These are phyloP conservation scores for Starmerella geochares DNA, from an alignment of 805 yeast species.

Conservation along the genomic window DNA sequence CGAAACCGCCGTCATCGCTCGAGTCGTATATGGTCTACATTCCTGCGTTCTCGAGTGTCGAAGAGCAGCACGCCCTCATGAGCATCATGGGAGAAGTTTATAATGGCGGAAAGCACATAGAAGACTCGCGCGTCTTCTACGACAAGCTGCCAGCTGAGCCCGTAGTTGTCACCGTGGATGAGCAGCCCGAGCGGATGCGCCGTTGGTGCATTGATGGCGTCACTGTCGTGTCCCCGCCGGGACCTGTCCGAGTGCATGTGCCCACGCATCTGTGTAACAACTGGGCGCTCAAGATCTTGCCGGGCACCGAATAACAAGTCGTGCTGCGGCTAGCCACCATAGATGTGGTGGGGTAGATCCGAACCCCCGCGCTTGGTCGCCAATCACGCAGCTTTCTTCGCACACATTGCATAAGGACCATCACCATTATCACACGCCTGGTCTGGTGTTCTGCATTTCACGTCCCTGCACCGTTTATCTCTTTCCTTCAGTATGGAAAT, in stretches of 20 bases:
- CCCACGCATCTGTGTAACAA: conserved; percentile 25
- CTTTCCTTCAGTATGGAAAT: no score
- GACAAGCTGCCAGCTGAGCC: conserved; percentile 25
- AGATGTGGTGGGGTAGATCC: no score
- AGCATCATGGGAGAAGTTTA: conserved; percentile 51
- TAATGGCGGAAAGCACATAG: conserved; percentile 44
- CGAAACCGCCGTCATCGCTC: conserved; percentile 36
- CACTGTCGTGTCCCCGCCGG: conserved; percentile 33
- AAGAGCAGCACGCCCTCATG: conserved; percentile 35
- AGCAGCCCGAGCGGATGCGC: conserved; percentile 36
- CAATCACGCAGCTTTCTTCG: neutral
- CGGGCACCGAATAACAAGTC: neutral
- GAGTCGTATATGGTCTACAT: conserved; percentile 42
- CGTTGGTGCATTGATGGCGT: conserved; percentile 59
- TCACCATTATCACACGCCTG: no score
- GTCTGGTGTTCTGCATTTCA: no score
- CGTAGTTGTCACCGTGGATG: conserved; percentile 20
- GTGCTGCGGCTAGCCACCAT: no score
- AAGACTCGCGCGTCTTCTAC: conserved; percentile 43
- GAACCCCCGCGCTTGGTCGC: no score
- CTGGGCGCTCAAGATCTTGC: conserved; percentile 26
- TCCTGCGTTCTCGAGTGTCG: conserved; percentile 26
- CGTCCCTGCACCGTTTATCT: no score
- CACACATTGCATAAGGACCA: neutral
- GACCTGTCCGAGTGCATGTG: conserved; percentile 22